Evolutionary conservation across 768 basidiomycete species (phyloP), one percentile per base, ranked within the genome.

Genomic region (Termitomyces sp.): DNA sequence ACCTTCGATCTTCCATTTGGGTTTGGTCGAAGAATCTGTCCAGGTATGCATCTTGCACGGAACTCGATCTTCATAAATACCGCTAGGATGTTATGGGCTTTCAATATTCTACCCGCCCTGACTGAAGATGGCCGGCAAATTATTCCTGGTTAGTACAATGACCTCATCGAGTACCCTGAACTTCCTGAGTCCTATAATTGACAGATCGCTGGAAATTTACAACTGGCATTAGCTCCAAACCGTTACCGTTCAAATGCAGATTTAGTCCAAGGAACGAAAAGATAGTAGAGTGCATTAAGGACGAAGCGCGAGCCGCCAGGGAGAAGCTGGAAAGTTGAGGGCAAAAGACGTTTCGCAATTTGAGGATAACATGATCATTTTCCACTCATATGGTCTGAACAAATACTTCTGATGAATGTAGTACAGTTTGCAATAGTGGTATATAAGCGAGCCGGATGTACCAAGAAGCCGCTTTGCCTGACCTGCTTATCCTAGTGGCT

Each of bases 21-120:
- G 3, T 77, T 75, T 56, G 76, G 76, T 34, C 61, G 75, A 47
- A 66, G 74, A 34, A 69, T 73, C 19, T 76, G 74, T 54, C 74
- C 68, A 0, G 72, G 71, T 1, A 70, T 70, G 63, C 71, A 70
- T 39, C 66, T 74, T 16, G 74, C 73, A 3, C 63, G 64, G 42
- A 70, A 68, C 49, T 71, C 70, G 0, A 41, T 73, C 17, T 73
- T 70, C 59, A 68, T 72, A 52, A 71, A 71, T 51, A 60, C 71
- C 21, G 65, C 75, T 7, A 62, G 68, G 16, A 62, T 77, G 9
- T 54, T 76, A 2, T 72, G 73, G 66, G 70, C 64, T 9, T 70
- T 74, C 59, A 62, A 75, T 54, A 71, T 74, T 34, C 51, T 55
- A n/a, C 64, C 65, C 14, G 55, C 63, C 10, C 52, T 56, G 52